Conservation (phyloP, 2,329 filamentous ascomycete species). For the Fusarium drepaniforme region DNA sequence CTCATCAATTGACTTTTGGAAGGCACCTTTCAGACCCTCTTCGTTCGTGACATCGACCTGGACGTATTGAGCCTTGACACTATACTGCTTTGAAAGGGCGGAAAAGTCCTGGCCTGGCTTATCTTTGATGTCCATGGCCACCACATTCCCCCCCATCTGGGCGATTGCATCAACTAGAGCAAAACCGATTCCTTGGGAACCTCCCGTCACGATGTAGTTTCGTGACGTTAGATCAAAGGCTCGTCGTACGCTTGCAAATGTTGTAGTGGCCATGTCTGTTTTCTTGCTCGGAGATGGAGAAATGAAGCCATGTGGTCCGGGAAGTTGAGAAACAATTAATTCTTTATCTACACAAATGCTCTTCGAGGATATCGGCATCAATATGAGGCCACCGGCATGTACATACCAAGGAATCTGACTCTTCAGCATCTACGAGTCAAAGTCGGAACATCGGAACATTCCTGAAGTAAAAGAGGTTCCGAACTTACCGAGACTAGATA, state of each 20-base stretch:
- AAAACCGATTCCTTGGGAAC: constrained; percentile 53
- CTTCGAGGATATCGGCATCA: background rate
- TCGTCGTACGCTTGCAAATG: background rate
- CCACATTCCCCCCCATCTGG: constrained; percentile 54
- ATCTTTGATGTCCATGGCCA: constrained; percentile 48
- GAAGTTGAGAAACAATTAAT: background rate
- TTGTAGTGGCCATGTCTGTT: background rate
- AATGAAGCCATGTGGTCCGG: background rate
- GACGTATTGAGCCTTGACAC: constrained; percentile 42
- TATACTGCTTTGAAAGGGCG: constrained; percentile 27
- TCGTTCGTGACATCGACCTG: constrained; percentile 45
- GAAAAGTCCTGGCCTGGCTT: constrained; percentile 45
- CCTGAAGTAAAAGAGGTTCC: background rate
- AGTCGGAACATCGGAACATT: background rate
- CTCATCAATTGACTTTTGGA: constrained; percentile 34
- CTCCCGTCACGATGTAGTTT: constrained; percentile 53
- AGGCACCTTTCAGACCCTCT: constrained; percentile 39
- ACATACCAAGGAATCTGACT: background rate
- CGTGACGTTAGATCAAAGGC: constrained; percentile 47
- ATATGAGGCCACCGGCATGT: background rate
- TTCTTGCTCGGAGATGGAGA: background rate
- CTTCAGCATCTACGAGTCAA: background rate
- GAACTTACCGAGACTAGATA: background rate
- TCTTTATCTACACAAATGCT: background rate
- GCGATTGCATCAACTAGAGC: constrained; percentile 51